Base-by-base conservation (phyloP, 2,329 filamentous ascomycete species). In the Fusarium proliferatum region DNA sequence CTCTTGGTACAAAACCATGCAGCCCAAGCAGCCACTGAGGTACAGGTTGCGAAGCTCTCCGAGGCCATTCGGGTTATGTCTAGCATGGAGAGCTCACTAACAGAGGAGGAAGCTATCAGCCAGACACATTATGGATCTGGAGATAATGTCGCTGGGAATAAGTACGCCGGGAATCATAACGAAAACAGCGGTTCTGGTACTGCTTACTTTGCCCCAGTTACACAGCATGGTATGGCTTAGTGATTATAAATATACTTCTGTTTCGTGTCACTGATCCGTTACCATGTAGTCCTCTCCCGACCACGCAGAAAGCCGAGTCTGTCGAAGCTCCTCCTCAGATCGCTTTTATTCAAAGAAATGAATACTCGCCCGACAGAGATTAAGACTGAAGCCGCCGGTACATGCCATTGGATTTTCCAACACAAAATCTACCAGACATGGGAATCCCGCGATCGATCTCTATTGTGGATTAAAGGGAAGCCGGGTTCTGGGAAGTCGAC, bases 81-180 rank as follows among this genome's bases (percentile, higher is more conserved):
- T 0, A 36, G 4, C 6, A 2, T 59, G 6, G 42, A 36, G 5
- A 0, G 34, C 2, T 49, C 43, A 1, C n/a, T 57, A 0, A 0
- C 55, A 11, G 21, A 57, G 2, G 39, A 45, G 21, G 39, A 21
- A 5, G 5, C 21, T 13, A 3, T 45, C 5, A 45, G 13, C 12
- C 55, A 43, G 17, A 45, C 30, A 8, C 55, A 57, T 5, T 43
- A 26, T 16, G 55, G 55, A n/a, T 57, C 53, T 16, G 53, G 39
- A 11, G 53, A 57, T n/a, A 57, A 57, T 16, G 12, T 57, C 13
- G 53, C 53, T 12, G 39, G 39, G 4, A 26, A 15, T 11, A 57
- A 45, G 28, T 36, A 57, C 10, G 15, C 9, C 10, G 39, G 39
- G 0, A 57, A 57, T 21, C 36, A 55, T n/a, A 57, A 57, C 39